Evolutionary conservation across 768 basidiomycete species (phyloP), one percentile per base, ranked within the genome.

Genomic region (Panus rudis): DNA sequence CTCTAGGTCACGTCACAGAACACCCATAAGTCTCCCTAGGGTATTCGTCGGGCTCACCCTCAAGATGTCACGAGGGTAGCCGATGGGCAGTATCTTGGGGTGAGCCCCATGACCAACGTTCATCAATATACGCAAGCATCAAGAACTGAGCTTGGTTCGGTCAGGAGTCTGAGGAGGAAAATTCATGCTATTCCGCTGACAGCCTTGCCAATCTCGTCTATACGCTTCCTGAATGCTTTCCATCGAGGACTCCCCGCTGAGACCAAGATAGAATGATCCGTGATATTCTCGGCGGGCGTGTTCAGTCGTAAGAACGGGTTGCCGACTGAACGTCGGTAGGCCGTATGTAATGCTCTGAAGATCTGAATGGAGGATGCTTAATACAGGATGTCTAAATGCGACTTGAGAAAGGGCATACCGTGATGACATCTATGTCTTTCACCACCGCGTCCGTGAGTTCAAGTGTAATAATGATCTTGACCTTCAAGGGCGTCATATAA

Each of bases 301-400:
- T 78, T 70, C n/a, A 85, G 67, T 46, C 73, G 81, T 41, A 92
- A 68, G 65, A 94, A 92, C 2, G 92, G 92, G 53, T 93, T 92
- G 31, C 87, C 83, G 37, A 89, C 73, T 19, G 91, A 76, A 26
- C 75, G 71, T 50, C 89, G 85, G 63, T 92, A 92, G 0, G 88
- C 85, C 69, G 87, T 84, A 57, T 94, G 91, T 41, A 93, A 61
- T 7, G 92, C 88, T 56, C 83, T 86, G 72, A 92, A 92, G 31
- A 88, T 78, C 91, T 94, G 53, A 7, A 30, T 30, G 6, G 26
- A 16, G 10, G 20, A n/a, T 23, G 11, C n/a, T 20, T 28, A 28
- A 21, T 19, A 13, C n/a, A 10, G n/a, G n/a, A 35, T 14, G 21
- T 14, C 12, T 16, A 20, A 34, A 27, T 21, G 42, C 23, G 42